phyloP scores from a whole-genome alignment of 192 early-diverging fungal genomes.

The Backusella parvicylindrica region DNA sequence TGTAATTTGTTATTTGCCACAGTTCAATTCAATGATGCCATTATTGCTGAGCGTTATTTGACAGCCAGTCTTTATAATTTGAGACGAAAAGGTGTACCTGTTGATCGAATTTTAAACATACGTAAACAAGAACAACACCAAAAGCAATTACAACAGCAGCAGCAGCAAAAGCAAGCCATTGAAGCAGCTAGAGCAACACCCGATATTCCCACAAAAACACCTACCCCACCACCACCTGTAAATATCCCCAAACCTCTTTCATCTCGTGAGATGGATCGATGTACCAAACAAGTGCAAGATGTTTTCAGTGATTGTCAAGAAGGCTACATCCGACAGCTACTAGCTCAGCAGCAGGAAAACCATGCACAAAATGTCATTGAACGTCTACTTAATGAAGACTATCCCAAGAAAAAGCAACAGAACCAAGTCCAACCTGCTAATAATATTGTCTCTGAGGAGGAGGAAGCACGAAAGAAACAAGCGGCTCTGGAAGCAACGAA shows the following conservation, averaged over 20 bases:
- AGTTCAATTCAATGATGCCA: conserved; percentile 71
- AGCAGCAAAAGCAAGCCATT: neutral
- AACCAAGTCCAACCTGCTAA: neutral
- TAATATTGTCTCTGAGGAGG: neutral
- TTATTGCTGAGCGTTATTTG: conserved; percentile 73
- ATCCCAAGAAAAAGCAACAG: conserved; percentile 37
- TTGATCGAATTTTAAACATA: conserved; percentile 53
- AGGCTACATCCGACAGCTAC: conserved; percentile 45
- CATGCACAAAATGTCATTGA: conserved; percentile 57
- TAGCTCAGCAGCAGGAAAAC: conserved; percentile 48
- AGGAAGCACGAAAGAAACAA: neutral
- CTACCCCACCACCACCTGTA: conserved; percentile 12
- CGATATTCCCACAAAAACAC: conserved; percentile 10
- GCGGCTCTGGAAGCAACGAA: neutral
- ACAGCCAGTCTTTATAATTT: conserved; percentile 64
- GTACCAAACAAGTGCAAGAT: conserved; percentile 37
- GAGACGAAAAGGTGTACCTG: conserved; percentile 61
- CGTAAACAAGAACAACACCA: conserved; percentile 29
- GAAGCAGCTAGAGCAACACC: neutral
- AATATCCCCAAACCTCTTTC: conserved; percentile 14
- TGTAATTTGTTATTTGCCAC: conserved; percentile 65
- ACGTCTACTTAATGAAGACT: conserved; percentile 53
- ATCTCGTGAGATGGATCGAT: conserved; percentile 20
- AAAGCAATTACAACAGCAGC: neutral
- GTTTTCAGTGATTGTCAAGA: conserved; percentile 70